Evolutionary conservation across 2,329 filamentous ascomycete genomes (phyloP), one percentile per base, ranked within the genome.

Genomic region (Alternaria ethzedia): DNA sequence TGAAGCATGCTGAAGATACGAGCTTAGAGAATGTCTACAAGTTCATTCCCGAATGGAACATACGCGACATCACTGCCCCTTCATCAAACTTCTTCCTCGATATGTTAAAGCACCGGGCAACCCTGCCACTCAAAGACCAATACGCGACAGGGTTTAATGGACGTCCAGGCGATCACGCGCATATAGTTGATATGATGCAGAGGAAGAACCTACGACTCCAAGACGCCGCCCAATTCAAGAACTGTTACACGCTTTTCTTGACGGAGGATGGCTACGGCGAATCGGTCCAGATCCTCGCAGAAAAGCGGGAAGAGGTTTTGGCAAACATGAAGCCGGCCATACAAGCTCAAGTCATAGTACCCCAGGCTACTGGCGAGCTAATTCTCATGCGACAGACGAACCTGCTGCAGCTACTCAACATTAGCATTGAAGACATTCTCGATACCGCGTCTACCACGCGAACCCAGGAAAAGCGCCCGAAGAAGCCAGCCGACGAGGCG

Each of bases 21-120:
- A 76, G 78, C 0, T 13, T 83, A 23, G 82, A 80, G 1, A 74
- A 75, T n/a, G 70, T 80, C 15, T 80, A 65, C 67, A 81, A 80
- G n/a, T 47, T 84, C 3, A 67, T 81, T 0, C 82, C 83, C 0
- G 84, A 85, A 51, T 80, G 77, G 76, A 85, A 86, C 59, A 58
- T 85, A 1, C 74, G 69, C 8, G 82, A 85, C 23, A 70, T 85
- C 3, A 67, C 80, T 4, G 67, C 73, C 1, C 71, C 79, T 0
- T 71, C 68, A 2, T 77, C 82, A 0, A 47, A 67, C 15, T 75
- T 65, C 59, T 59, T 84, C 5, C 71, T 85, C 1, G 70, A 79
- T 12, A 65, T 82, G 6, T 63, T 86, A 4, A 77, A 80, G 23
- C 68, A 82, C 36, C 77, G 83, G 7, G 78, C 79, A 36, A 81